Percentiles rank a stretch among this genome's conserved stretches.
Evolutionary conservation across 1,139 yeast species (phyloP).

Genomic region (Suhomyces wounanorum): DNA sequence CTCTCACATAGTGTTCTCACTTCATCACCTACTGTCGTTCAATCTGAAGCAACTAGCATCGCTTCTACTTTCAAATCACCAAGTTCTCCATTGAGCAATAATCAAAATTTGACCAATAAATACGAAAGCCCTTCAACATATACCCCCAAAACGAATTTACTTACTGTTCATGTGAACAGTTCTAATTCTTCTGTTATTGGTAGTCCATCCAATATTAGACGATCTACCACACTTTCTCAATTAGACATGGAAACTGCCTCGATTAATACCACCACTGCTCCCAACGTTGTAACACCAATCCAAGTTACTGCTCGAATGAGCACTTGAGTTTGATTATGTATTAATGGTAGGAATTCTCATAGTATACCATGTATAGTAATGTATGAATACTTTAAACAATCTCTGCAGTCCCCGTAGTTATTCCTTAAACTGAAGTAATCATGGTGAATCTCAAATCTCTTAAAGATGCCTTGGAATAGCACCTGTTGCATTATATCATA

Average conservation of each 20-base stretch:
- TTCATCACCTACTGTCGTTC: constrained; percentile 21
- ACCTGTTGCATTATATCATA: too few relatives aligned
- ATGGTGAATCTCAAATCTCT: too few relatives aligned
- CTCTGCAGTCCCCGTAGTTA: too few relatives aligned
- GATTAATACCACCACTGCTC: constrained; percentile 33
- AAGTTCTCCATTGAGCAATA: constrained; percentile 31
- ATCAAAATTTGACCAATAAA: constrained; percentile 31
- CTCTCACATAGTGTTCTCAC: constrained; percentile 24
- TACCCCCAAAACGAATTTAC: constrained; percentile 18
- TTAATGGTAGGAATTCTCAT: neutral
- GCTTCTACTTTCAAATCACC: constrained; percentile 18
- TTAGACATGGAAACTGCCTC: constrained; percentile 34
- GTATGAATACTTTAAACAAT: neutral
- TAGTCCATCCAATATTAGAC: constrained; percentile 20
- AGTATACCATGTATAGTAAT: constrained; percentile 2
- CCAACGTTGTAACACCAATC: constrained; percentile 48
- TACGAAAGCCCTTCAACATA: constrained; percentile 19
- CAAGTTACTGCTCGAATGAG: constrained; percentile 50
- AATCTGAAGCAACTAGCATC: constrained; percentile 18
- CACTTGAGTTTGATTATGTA: constrained; percentile 21
- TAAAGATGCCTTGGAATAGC: too few relatives aligned
- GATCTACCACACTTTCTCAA: constrained; percentile 36
- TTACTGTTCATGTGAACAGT: constrained; percentile 12
- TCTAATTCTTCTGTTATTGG: constrained; percentile 13
- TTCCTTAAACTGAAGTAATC: too few relatives aligned